These are phyloP conservation scores for Zanthoxylum bungeanum DNA, from an alignment of 345 rosid species.

Conservation along the genomic window DNA sequence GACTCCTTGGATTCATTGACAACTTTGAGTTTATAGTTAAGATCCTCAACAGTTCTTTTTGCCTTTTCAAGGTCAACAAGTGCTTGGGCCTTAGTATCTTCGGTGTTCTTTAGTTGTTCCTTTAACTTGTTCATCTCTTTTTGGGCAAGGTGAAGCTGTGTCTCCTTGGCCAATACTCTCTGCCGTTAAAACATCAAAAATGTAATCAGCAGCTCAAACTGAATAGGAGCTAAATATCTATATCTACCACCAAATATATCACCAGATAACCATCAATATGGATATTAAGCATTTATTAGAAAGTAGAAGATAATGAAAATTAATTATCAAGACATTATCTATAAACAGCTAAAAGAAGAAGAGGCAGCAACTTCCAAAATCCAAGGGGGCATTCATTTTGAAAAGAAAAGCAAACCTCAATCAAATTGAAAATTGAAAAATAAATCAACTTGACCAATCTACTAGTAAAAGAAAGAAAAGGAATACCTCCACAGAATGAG, in stretches of 20 bases:
- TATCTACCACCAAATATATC: not conserved
- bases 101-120: conserved; percentile 76
- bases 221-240: not conserved
- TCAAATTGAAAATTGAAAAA: too few relatives aligned
- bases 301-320: not conserved
- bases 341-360: not conserved
- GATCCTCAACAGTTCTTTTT: conserved; percentile 63
- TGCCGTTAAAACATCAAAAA: conserved; percentile 24
- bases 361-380: not conserved
- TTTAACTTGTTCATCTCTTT: conserved; percentile 72
- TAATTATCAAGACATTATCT: not conserved
- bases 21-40: conserved; percentile 50
- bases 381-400: not conserved
- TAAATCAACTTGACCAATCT: not conserved
- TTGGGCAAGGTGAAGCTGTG: conserved; percentile 80
- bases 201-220: not conserved
- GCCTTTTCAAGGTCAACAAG: conserved; percentile 73
- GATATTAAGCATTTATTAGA: not conserved
- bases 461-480: not conserved
- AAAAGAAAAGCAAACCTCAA: not conserved
- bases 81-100: conserved; percentile 67
- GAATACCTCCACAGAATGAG: conserved; percentile 81
- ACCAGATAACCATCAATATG: not conserved
- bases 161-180: conserved; percentile 80
- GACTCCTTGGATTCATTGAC: conserved; percentile 60